Evolutionary conservation across 805 yeast genomes (phyloP), one percentile per base, ranked within the genome.

Genomic region (Candida coquimbonensis): DNA sequence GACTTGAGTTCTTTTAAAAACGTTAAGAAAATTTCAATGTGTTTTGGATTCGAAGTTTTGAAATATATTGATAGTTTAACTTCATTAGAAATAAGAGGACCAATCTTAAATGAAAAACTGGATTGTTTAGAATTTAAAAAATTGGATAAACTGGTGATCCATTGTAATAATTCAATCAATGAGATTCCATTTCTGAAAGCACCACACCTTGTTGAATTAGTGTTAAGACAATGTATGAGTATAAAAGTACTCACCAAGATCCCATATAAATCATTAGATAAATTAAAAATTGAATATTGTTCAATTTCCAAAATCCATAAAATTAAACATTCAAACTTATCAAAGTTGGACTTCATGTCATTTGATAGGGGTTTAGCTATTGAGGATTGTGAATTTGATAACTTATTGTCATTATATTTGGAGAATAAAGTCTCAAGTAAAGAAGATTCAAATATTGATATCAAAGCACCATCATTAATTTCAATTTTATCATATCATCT

Each of bases 51-150:
- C 12, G 50, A 51, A 33, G 38, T 49, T n/a, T 36, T 53, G 34
- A 36, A 21, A 32, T 36, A 44, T 31, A 43, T 49, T 6, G 40
- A 45, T 7, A 7, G 11, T 13, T 21, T 51, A 14, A 36, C 40
- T n/a, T 40, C 26, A 9, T 29, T 53, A 14, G 51, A 51, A 40
- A 46, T 52, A 5, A 42, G 57, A 33, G 55, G 57, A 5, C 55
- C 55, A 4, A 38, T 53, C 12, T 27, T 11, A 12, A 44, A 50
- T n/a, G 40, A 21, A 14, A 5, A 45, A 1, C 24, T 53, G n/a
- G 47, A 37, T 27, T 31, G 29, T 2, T 14, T 37, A 8, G 39
- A 42, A 7, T 45, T 53, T 19, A 16, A 24, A 3, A 7, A 19
- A 3, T 39, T 53, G 34, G 9, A n/a, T 7, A 14, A n/a, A 14